Evolutionary conservation across 2,329 filamentous ascomycete genomes (phyloP).

Genomic region (Penicillium janthinellum): DNA sequence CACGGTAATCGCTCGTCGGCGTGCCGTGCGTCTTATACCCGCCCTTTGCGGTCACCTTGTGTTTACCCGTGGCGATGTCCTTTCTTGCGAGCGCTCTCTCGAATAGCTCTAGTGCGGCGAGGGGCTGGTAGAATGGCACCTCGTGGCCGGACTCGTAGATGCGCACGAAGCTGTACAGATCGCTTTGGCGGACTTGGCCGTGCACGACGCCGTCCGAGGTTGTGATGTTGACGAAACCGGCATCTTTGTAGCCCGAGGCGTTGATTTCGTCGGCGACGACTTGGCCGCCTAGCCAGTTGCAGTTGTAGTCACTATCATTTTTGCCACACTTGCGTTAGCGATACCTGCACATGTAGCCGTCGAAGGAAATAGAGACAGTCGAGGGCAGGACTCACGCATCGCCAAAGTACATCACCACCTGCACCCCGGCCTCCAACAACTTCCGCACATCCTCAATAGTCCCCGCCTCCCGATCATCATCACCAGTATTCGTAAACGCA

Average conservation of each 20-base stretch:
- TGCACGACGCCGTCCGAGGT: slow-evolving; percentile 21
- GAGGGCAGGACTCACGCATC: slow-evolving; percentile 24
- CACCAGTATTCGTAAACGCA: slow-evolving; percentile 49
- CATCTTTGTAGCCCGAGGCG: slow-evolving; percentile 16
- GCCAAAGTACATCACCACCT: slow-evolving; percentile 34
- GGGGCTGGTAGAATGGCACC: slow-evolving; percentile 59
- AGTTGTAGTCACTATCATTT: slow-evolving; percentile 28
- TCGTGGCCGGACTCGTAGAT: slow-evolving; percentile 52
- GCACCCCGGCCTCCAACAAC: slow-evolving; percentile 46
- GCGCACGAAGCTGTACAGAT: slow-evolving; percentile 20
- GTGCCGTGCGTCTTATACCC: slow-evolving; percentile 15
- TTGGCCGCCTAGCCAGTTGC: slow-evolving; percentile 24
- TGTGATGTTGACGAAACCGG: slow-evolving; percentile 21
- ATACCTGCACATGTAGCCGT: background rate
- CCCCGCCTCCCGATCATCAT: slow-evolving; percentile 42
- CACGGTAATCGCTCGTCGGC: slow-evolving; percentile 19
- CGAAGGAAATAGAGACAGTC: background rate
- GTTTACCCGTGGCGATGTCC: slow-evolving; percentile 54
- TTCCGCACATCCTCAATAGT: slow-evolving; percentile 47
- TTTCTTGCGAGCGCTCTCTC: slow-evolving; percentile 50
- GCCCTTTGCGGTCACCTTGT: slow-evolving; percentile 6
- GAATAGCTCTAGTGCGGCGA: slow-evolving; percentile 53
- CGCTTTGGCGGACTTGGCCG: slow-evolving; percentile 21
- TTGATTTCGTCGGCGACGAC: slow-evolving; percentile 20
- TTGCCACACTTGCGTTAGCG: background rate